Base-by-base conservation (phyloP, 2,329 filamentous ascomycete genomes). In the Sclerotinia glacialis region DNA sequence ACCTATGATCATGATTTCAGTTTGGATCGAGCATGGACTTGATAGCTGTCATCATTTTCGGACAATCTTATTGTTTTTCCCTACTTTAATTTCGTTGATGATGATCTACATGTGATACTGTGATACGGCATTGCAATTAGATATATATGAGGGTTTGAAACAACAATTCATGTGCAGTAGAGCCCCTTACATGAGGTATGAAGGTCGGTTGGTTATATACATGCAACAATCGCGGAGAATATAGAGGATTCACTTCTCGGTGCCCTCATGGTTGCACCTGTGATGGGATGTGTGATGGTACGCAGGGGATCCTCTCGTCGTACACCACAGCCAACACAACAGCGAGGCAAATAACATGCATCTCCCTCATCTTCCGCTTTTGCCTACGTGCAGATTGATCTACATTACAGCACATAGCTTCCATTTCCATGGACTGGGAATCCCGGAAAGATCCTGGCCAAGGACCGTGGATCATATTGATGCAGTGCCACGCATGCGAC, bases 1-100 rank as follows among this genome's bases (percentile, higher is more conserved):
- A 59, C 64, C 67, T 65, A 66, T 64, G 67, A 66, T 55, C 55
- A 68, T 65, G 55, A 65, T 56, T 65, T 69, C 66, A 68, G 68
- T 67, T 71, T 68, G 69, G 64, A 72, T 74, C 66, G 71, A 66
- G 61, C 62, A 68, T 63, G 65, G 67, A 71, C 68, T 74, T 69
- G 71, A 68, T 73, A 69, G 65, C 68, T 69, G 50, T 70, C 68
- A 69, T 67, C 65, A 42, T 56, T 50, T 65, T 67, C 67, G 63
- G 68, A 67, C 69, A 71, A 72, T 71, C 67, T 50, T 50, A 64
- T n/a, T 63, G 21, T 44, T 71, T 71, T 68, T 68, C 67, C 69
- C 70, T 68, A 66, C 28, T 44, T 42, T 28, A 8, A 28, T 47
- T 46, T 44, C 34, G 8, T 40, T 55, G 46, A n/a, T 60, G 18